A percentile compares a stretch with the other conserved stretches of the same genome.
These are phyloP conservation scores for Calamus simplicifolius DNA, from an alignment of 176 grass and related monocot species.

Conservation along the genomic window DNA sequence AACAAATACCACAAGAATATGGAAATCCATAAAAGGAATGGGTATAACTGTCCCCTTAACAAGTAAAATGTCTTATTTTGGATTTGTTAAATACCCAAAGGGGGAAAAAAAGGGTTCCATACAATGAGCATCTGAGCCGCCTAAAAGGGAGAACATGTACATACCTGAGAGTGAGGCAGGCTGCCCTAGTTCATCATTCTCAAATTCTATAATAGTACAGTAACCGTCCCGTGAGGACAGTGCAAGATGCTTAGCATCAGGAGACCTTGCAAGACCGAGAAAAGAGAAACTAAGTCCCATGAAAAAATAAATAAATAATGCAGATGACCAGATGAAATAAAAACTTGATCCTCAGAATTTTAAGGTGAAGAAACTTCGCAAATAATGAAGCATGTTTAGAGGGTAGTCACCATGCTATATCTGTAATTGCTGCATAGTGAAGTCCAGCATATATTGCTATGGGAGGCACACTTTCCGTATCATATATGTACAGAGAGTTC, in stretches of 20 bases:
- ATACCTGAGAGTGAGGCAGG: conserved; percentile 49
- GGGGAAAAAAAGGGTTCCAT: neutral
- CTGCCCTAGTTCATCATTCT: conserved; percentile 61
- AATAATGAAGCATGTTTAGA: conserved; percentile 1
- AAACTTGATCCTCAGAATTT: neutral
- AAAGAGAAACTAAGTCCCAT: no score
- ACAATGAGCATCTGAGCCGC: neutral
- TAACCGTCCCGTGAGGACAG: conserved; percentile 81
- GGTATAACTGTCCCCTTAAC: no score
- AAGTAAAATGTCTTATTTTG: no score
- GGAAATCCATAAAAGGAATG: no score
- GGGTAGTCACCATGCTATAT: conserved; percentile 79
- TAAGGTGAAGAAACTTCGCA: neutral
- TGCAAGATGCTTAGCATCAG: conserved; percentile 78
- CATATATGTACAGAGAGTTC: conserved; percentile 88
- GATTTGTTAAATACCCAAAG: no score
- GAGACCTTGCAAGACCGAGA: conserved; percentile 43
- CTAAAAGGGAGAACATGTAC: neutral
- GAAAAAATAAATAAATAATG: no score
- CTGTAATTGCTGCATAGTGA: conserved; percentile 96
- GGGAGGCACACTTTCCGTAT: conserved; percentile 77
- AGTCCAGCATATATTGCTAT: conserved; percentile 78
- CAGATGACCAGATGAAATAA: no score
- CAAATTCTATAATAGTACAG: conserved; percentile 96
- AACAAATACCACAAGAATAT: no score